Base-by-base conservation (phyloP, 179 eudicot genomes). In the Corrigiola litoralis region DNA sequence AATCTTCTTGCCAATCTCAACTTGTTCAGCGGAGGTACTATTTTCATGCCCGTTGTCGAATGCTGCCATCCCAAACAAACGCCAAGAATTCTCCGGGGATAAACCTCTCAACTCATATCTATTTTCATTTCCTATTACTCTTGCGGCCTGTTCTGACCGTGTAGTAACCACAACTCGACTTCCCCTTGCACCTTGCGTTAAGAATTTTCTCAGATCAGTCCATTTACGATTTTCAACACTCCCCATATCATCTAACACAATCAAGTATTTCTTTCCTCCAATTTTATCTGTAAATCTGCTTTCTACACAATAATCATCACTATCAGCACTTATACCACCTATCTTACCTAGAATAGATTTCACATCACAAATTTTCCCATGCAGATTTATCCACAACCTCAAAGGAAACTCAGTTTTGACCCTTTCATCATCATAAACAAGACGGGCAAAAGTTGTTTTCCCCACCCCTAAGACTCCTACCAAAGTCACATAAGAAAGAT, bases 231-330 rank as follows among this genome's bases (percentile, higher is more conserved):
- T 45, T 38, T 65, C n/a, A n/a, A n/a, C 75, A 18, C 66, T 62
- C 81, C 75, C 69, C 13, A 73, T 48, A 56, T 77, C 81, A 41
- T 77, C 81, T 41, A 77, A 42, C 21, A 73, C 64, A 47, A 73
- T 75, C 40, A 77, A 61, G 62, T 52, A 73, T 33, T 32, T 50
- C n/a, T 70, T 65, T 12, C 54, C 29, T 18, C 42, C 24, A 29
- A 65, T 32, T 33, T 65, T 20, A 29, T 11, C 52, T 20, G 23
- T 61, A n/a, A 63, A 14, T 18, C 28, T 8, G 10, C 69, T 60
- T 27, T 37, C 40, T 1, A 31, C 23, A 37, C 28, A 36, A 3
- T 32, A 33, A 4, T 48, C 17, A 28, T 16, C 6, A 0, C 0
- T 23, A 2, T 17, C 16, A 6, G 5, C 47, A 4, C 29, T 46